phyloP scores from a whole-genome alignment of 768 basidiomycete genomes.

The Rhizopogon sp. region DNA sequence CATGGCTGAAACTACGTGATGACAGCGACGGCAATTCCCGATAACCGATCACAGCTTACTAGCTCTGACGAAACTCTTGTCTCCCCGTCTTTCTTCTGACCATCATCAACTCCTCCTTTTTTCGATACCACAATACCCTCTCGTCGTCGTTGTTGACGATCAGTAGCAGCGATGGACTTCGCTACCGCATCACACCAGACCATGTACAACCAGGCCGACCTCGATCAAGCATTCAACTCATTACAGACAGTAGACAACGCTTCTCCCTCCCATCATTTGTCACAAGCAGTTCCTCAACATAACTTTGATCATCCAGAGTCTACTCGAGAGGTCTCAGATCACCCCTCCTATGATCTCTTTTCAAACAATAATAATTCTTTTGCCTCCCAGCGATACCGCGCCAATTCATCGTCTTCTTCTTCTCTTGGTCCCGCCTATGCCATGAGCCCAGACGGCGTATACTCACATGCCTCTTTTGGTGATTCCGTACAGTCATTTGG shows the following conservation, averaged over 20 bases:
- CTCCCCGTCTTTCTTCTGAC: slow-evolving; percentile 32
- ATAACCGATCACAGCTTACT: slow-evolving; percentile 52
- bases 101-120: slow-evolving; percentile 36
- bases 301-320: slow-evolving; percentile 48
- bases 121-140: slow-evolving; percentile 42
- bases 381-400: slow-evolving; percentile 58
- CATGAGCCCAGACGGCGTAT: slow-evolving; percentile 52
- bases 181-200: slow-evolving; percentile 28
- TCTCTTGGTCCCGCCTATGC: slow-evolving; percentile 55
- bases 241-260: slow-evolving; percentile 34
- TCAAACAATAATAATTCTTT: slow-evolving; percentile 43
- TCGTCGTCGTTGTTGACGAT: slow-evolving; percentile 29
- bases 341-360: slow-evolving; percentile 62
- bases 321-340: slow-evolving; percentile 49
- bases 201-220: slow-evolving; percentile 51
- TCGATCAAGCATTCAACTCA: slow-evolving; percentile 52
- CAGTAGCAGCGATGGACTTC: slow-evolving; percentile 53
- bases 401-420: slow-evolving; percentile 68
- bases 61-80: slow-evolving; percentile 21
- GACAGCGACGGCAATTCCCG: slow-evolving; percentile 50
- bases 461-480: slow-evolving; percentile 52
- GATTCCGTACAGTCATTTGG: slow-evolving; percentile 59
- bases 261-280: slow-evolving; percentile 33
- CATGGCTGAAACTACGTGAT: slow-evolving; percentile 37
- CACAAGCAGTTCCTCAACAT: slow-evolving; percentile 31